These are phyloP conservation scores for Myxozyma udenii DNA, from an alignment of 805 yeast genomes.

Conservation along the genomic window DNA sequence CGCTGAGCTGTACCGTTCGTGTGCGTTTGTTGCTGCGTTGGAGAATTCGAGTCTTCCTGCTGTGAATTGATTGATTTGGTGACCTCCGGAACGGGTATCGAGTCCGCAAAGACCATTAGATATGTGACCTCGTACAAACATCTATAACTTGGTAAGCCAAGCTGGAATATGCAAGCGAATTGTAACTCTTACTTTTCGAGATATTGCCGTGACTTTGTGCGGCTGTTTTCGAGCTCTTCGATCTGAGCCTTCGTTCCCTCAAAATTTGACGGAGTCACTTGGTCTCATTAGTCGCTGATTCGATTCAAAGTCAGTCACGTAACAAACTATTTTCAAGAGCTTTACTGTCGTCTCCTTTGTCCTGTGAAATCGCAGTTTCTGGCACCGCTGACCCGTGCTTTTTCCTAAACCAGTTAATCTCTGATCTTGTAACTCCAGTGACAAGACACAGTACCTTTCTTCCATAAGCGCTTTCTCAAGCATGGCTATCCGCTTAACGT, in stretches of 20 bases:
- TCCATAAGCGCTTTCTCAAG: conserved; percentile 34
- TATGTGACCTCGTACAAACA: conserved; percentile 28
- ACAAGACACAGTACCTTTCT: too few relatives aligned
- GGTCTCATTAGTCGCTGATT: neutral
- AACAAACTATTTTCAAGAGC: too few relatives aligned
- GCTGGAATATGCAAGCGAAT: too few relatives aligned
- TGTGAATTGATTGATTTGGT: neutral
- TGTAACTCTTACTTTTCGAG: conserved; percentile 17
- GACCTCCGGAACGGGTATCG: conserved; percentile 10
- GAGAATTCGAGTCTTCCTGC: neutral
- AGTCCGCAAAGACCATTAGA: conserved; percentile 23
- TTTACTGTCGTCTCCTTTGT: too few relatives aligned
- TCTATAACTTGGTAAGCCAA: too few relatives aligned
- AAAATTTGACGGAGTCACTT: neutral
- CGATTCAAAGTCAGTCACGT: too few relatives aligned
- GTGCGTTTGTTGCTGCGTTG: neutral
- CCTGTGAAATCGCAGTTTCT: too few relatives aligned
- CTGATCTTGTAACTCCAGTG: too few relatives aligned
- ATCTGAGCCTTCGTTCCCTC: conserved; percentile 8
- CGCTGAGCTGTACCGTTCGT: neutral
- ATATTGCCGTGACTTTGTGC: conserved; percentile 21
- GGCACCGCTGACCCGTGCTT: too few relatives aligned
- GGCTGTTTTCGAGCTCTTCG: conserved; percentile 19
- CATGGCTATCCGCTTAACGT: conserved; percentile 33
- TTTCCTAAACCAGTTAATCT: too few relatives aligned